Percentiles rank a stretch among this genome's conserved stretches.
These are phyloP conservation scores for Casuarina glauca DNA, from an alignment of 306 rosid genomes.

Conservation along the genomic window DNA sequence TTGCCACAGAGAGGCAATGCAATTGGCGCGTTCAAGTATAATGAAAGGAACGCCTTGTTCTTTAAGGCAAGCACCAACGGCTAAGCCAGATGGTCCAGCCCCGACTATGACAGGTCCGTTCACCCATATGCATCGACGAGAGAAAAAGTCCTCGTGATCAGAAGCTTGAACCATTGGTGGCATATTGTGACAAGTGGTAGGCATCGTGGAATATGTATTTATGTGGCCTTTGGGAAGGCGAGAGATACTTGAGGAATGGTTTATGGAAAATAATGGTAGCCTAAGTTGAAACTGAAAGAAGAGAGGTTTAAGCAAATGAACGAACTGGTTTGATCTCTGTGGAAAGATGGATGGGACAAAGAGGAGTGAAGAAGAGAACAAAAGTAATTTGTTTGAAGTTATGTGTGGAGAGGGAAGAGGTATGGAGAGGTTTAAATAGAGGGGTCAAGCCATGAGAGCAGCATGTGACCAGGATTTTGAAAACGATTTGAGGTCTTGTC, in stretches of 20 bases:
- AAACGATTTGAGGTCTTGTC: conserved; percentile 33
- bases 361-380: conserved; percentile 12
- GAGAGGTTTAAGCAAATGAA: background rate
- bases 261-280: background rate
- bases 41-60: conserved; percentile 78
- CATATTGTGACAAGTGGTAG: conserved; percentile 38
- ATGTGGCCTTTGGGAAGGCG: background rate
- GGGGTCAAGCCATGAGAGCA: conserved; percentile 18
- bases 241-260: background rate
- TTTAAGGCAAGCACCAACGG: conserved; percentile 79
- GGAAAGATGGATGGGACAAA: background rate
- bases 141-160: conserved; percentile 43
- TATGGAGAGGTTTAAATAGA: conserved; percentile 52
- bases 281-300: background rate
- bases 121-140: conserved; percentile 64
- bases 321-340: background rate
- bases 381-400: conserved; percentile 36
- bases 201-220: conserved; percentile 21
- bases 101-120: conserved; percentile 89
- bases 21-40: conserved; percentile 69
- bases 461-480: conserved; percentile 55
- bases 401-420: conserved; percentile 48
- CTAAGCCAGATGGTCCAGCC: conserved; percentile 90
- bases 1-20: conserved; percentile 93
- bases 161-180: conserved; percentile 44